Percentiles rank a stretch among this genome's conserved stretches.
Conservation (phyloP, 352 stramenopile genomes). For the Globisporangium abappressorium region DNA sequence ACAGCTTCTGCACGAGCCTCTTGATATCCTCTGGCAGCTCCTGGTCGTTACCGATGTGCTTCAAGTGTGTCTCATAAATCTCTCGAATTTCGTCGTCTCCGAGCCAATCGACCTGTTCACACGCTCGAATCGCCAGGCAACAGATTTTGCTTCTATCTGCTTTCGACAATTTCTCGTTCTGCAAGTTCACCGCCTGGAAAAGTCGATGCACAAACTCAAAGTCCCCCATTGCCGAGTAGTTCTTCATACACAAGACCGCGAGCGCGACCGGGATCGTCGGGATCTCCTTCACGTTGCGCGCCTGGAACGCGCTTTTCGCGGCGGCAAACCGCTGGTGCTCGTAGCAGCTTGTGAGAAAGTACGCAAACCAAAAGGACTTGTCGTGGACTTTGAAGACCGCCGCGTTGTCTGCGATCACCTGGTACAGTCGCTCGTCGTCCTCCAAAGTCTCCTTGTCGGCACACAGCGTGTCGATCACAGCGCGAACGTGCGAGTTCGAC, state of each 20-base stretch:
- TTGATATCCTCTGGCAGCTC: conserved; percentile 7
- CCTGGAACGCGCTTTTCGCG: conserved; percentile 11
- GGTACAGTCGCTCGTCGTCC: conserved; percentile 5
- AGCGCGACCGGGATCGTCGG: conserved; percentile 12
- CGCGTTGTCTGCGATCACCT: neutral
- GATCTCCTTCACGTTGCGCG: neutral
- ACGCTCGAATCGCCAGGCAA: conserved; percentile 8
- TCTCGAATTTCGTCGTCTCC: conserved; percentile 2
- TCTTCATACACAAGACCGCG: conserved; percentile 6
- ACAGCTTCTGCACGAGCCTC: neutral
- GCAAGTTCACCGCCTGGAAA: conserved; percentile 1
- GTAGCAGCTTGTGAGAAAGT: conserved; percentile 8
- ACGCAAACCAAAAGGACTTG: conserved; percentile 13
- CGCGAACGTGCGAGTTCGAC: conserved; percentile 9
- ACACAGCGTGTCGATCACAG: conserved; percentile 13
- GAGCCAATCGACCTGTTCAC: conserved; percentile 11
- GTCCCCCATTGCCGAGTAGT: neutral
- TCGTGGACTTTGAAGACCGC: conserved; percentile 2
- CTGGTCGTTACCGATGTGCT: neutral
- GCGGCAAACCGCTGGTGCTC: conserved; percentile 9
- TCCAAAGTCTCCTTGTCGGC: neutral
- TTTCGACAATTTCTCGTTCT: neutral
- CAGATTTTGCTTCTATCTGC: neutral
- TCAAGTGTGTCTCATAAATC: neutral
- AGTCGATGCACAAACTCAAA: conserved; percentile 14